Evolutionary conservation across 2,329 filamentous ascomycete species (phyloP).

Genomic region (Apiospora pterosperma): DNA sequence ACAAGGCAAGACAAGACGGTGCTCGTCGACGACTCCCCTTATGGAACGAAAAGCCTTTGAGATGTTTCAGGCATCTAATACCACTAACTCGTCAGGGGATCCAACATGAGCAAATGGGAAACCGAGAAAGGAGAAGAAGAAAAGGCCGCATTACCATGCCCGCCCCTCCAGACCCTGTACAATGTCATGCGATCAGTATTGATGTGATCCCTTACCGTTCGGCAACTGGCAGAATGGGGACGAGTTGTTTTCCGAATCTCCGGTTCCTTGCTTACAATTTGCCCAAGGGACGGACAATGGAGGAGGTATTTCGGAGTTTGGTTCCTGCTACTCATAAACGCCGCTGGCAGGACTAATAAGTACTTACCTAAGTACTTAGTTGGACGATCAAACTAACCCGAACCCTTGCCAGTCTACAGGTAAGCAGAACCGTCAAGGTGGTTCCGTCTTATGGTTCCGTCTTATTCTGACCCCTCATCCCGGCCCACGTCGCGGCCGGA

Average conservation of each 20-base stretch:
- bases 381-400: constrained; percentile 1
- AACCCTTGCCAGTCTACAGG: neutral
- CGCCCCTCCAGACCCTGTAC: neutral
- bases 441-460: neutral
- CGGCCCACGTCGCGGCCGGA: neutral
- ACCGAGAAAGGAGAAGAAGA: neutral
- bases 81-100: no score
- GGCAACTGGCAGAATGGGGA: neutral
- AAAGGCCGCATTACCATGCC: neutral
- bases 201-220: neutral
- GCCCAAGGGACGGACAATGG: neutral
- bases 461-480: neutral
- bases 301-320: constrained; percentile 1
- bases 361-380: no score
- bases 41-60: neutral
- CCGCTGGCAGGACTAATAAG: no score
- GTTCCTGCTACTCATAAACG: neutral
- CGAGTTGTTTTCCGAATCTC: neutral
- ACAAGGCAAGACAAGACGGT: neutral
- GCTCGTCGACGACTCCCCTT: neutral
- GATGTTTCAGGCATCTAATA: neutral
- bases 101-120: neutral
- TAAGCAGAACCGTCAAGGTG: neutral
- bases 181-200: neutral
- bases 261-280: neutral